phyloP scores from a whole-genome alignment of 164 flowering plant species.

The Tetracentron sinense region DNA sequence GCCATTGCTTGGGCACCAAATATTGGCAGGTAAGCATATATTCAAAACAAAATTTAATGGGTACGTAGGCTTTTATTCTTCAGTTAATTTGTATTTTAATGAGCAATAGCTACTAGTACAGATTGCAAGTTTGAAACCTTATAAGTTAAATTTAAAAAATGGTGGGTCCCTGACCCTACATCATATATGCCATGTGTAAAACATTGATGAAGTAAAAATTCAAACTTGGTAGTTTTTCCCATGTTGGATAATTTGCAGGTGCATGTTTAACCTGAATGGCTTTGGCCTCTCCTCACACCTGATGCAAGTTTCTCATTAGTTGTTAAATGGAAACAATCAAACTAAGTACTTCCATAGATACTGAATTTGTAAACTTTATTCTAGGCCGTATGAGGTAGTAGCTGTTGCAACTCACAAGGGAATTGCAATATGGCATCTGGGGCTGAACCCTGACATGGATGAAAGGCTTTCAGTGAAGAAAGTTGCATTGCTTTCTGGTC shows the following conservation, averaged over 20 bases:
- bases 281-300: neutral
- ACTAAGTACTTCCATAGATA: neutral
- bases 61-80: too few species aligned
- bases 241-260: neutral
- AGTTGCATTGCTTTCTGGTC: slow-evolving; percentile 77
- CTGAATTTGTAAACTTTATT: neutral
- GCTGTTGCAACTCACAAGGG: slow-evolving; percentile 87
- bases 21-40: slow-evolving; percentile 68
- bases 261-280: neutral
- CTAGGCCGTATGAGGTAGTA: slow-evolving; percentile 83
- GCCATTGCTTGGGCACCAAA: slow-evolving; percentile 95
- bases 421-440: slow-evolving; percentile 87
- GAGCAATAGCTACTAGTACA: neutral
- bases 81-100: too few species aligned
- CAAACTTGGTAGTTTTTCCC: neutral
- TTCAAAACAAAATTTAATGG: too few species aligned
- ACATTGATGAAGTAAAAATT: too few species aligned
- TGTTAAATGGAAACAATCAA: neutral
- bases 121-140: neutral
- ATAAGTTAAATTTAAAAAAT: too few species aligned
- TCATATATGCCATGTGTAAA: too few species aligned
- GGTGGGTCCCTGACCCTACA: too few species aligned
- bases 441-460: slow-evolving; percentile 59
- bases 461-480: slow-evolving; percentile 76
- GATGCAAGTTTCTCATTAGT: neutral